These are phyloP conservation scores for Edaphochlamys debaryana DNA, from an alignment of 139 green algal genomes.

Conservation along the genomic window DNA sequence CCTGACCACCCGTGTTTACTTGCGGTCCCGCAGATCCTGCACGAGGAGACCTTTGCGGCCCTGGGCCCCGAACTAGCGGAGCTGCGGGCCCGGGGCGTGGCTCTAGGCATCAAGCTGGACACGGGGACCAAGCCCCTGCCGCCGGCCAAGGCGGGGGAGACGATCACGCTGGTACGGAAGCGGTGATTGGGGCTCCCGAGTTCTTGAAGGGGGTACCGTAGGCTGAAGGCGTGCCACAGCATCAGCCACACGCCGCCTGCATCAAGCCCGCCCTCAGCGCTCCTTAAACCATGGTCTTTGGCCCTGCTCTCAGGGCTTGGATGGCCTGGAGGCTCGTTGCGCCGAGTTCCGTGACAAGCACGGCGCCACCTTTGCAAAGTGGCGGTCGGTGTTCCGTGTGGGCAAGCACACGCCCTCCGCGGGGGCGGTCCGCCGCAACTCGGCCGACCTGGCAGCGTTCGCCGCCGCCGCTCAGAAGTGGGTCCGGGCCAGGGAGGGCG, in stretches of 20 bases:
- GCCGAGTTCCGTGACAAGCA: conserved; percentile 51
- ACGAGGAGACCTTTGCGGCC: conserved; percentile 94
- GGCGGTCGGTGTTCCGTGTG: conserved; percentile 86
- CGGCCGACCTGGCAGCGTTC: conserved; percentile 85
- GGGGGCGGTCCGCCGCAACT: conserved; percentile 75
- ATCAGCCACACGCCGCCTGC: too few species aligned
- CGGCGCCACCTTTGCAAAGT: conserved; percentile 94
- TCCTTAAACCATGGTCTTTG: too few species aligned
- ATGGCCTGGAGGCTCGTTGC: conserved; percentile 86
- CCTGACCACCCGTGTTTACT: too few species aligned
- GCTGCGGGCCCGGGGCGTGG: conserved; percentile 72
- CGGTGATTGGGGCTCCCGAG: too few species aligned
- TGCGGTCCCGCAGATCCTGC: conserved; percentile 79
- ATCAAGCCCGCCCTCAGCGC: too few species aligned
- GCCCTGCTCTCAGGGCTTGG: conserved; percentile 76
- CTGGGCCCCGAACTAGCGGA: conserved; percentile 78
- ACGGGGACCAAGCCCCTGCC: conserved; percentile 58
- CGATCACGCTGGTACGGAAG: neutral
- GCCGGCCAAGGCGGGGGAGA: conserved; percentile 19
- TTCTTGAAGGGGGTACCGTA: too few species aligned
- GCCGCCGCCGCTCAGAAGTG: conserved; percentile 82
- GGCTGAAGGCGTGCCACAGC: too few species aligned
- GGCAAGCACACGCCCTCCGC: conserved; percentile 62
- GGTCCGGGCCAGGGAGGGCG: too few species aligned
- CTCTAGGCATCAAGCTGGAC: conserved; percentile 95